Evolutionary conservation across 768 basidiomycete species (phyloP).

Genomic region (Leccinum ochraceum): DNA sequence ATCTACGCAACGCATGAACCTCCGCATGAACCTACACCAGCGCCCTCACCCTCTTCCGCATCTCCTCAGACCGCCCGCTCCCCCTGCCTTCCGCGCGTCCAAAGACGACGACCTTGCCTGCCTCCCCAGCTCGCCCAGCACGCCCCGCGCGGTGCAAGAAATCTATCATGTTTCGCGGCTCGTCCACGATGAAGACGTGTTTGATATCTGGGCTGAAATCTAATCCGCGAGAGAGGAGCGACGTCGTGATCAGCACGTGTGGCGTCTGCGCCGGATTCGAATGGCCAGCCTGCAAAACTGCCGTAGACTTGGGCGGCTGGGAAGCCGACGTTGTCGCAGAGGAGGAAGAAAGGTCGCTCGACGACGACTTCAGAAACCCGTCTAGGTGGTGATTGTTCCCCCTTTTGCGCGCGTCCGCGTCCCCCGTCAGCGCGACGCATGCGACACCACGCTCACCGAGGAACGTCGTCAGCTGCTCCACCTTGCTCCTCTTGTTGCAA

Average conservation of each 20-base stretch:
- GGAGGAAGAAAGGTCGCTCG: not conserved
- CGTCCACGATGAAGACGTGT: conserved; percentile 86
- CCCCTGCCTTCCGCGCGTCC: conserved; percentile 70
- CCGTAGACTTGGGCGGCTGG: not conserved
- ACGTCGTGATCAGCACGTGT: conserved; percentile 84
- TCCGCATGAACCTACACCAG: conserved; percentile 16
- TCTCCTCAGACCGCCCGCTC: conserved; percentile 49
- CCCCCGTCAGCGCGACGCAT: conserved; percentile 66
- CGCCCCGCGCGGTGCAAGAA: conserved; percentile 91
- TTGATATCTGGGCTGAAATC: conserved; percentile 80
- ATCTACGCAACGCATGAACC: not conserved
- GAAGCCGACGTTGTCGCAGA: not conserved
- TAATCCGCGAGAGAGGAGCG: conserved; percentile 85
- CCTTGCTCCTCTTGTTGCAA: conserved; percentile 74
- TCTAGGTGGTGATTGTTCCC: conserved; percentile 79
- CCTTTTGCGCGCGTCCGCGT: conserved; percentile 53
- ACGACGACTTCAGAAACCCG: conserved; percentile 56
- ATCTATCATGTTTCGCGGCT: conserved; percentile 88
- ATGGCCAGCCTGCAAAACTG: conserved; percentile 12
- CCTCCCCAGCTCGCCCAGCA: conserved; percentile 70
- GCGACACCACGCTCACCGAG: conserved; percentile 61
- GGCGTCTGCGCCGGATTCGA: conserved; percentile 41
- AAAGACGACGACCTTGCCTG: conserved; percentile 68
- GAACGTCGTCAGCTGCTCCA: conserved; percentile 58
- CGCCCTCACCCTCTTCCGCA: conserved; percentile 51